Percentiles rank a stretch among this genome's conserved stretches.
These are phyloP conservation scores for Pythium scleroteichum DNA, from an alignment of 352 stramenopile species.

Conservation along the genomic window DNA sequence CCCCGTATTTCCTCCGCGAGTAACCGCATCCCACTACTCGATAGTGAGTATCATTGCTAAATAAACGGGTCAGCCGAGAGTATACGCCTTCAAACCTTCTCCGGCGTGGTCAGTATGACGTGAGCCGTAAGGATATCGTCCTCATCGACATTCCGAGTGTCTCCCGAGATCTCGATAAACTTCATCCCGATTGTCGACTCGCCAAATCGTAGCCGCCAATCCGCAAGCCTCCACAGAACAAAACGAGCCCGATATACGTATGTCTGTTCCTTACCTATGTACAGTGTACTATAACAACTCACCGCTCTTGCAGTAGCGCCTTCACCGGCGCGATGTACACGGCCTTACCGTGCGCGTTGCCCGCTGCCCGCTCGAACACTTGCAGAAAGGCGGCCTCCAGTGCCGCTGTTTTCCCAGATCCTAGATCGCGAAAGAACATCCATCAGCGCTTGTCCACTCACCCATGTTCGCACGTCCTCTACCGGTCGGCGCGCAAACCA, in stretches of 20 bases:
- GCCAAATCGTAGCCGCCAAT: slow-evolving; percentile 47
- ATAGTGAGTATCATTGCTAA: slow-evolving; percentile 2
- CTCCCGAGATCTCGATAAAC: slow-evolving; percentile 42
- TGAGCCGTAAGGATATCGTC: slow-evolving; percentile 24
- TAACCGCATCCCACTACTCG: slow-evolving; percentile 43
- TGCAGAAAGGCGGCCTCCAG: slow-evolving; percentile 52
- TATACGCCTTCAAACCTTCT: slow-evolving; percentile 38
- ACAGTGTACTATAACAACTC: not conserved
- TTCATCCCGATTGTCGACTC: slow-evolving; percentile 28
- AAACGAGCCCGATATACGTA: too few relatives aligned
- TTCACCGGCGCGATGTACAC: slow-evolving; percentile 54
- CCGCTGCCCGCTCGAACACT: slow-evolving; percentile 19
- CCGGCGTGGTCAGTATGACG: slow-evolving; percentile 44
- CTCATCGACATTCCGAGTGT: slow-evolving; percentile 14
- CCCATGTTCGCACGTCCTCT: not conserved
- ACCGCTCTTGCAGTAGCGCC: slow-evolving; percentile 51
- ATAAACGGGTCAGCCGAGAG: not conserved
- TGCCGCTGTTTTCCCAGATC: slow-evolving; percentile 49
- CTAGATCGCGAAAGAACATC: slow-evolving; percentile 14
- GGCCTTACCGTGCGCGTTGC: slow-evolving; percentile 24
- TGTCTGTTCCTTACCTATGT: not conserved
- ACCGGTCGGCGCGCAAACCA: slow-evolving; percentile 52
- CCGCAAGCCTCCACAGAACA: slow-evolving; percentile 36
- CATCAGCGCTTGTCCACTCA: not conserved
- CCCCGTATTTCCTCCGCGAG: slow-evolving; percentile 17